Evolutionary conservation across 208 protist genomes (phyloP), one percentile per base, ranked within the genome.

Genomic region (Leishmania amazonensis): DNA sequence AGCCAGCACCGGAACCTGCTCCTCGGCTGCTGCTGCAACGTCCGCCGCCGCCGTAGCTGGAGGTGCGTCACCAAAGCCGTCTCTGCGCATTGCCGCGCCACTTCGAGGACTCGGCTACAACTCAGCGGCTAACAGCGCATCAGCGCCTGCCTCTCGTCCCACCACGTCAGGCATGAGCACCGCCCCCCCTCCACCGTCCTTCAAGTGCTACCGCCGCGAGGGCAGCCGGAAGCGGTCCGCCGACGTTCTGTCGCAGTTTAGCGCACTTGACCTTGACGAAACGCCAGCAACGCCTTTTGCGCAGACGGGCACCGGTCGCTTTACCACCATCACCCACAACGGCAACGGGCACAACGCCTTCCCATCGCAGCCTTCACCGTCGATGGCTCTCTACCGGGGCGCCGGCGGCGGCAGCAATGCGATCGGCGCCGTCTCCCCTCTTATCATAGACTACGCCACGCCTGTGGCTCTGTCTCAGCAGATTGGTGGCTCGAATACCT

Each of bases 231-330:
- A 95, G 84, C 88, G 93, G 9, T 90, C 90, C 11, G 81, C 86
- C 1, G 88, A 89, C 3, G 90, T 91, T 51, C 79, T 93, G 13
- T 94, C 91, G 60, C 90, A 94, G 80, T 90, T 96, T 83, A 93
- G 87, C 42, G 93, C 90, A 38, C 76, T 96, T 19, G 89, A 94
- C 77, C 83, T 96, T 11, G 91, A 94, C 53, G 89, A 94, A 38
- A 83, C 81, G 38, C 84, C 79, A 1, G 75, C 68, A n/a, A 79
- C 80, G 70, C 80, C 82, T 38, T 85, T 68, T 17, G 78, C 54
- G 7, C 71, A 86, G 72, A 80, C 79, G 6, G 72, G 79, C 5
- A 53, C 54, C 31, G 62, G 78, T 35, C 78, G 77, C 57, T 70
- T 82, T 40, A 60, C 47, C 73, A 82, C 74, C 77, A 38, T 76